phyloP scores from a whole-genome alignment of 768 basidiomycete genomes.

The Tubosaeta sp. region DNA sequence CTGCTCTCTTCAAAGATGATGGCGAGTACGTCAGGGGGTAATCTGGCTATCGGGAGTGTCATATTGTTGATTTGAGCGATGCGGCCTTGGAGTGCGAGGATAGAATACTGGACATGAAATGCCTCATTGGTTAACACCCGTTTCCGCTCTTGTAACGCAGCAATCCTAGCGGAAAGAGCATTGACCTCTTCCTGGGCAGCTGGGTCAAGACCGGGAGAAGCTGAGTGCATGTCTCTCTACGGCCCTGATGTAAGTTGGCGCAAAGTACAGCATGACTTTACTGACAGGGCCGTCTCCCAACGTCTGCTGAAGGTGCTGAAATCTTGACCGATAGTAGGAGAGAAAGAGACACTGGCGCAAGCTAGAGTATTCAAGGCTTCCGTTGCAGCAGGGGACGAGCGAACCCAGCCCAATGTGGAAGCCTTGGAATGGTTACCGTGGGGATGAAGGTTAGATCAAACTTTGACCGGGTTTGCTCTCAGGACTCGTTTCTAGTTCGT shows the following conservation, averaged over 20 bases:
- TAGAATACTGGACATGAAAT: constrained; percentile 24
- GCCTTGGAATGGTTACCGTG: constrained; percentile 3
- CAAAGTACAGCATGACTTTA: constrained; percentile 13
- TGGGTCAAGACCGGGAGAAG: constrained; percentile 13
- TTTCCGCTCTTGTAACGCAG: constrained; percentile 19
- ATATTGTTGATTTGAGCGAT: constrained; percentile 31
- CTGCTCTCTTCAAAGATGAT: constrained; percentile 33
- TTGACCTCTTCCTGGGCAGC: constrained; percentile 25
- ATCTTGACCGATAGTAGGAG: not conserved
- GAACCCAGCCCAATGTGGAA: constrained; percentile 7
- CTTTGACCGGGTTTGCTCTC: no score
- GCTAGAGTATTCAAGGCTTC: not conserved
- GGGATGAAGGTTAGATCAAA: not conserved
- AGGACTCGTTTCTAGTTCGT: no score
- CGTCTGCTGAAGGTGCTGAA: constrained; percentile 4
- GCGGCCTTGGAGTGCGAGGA: constrained; percentile 29
- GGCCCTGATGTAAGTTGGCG: constrained; percentile 17
- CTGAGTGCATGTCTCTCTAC: constrained; percentile 19
- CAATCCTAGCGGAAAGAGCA: constrained; percentile 18
- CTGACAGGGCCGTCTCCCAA: constrained; percentile 24
- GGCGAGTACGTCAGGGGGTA: constrained; percentile 31
- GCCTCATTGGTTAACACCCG: constrained; percentile 21
- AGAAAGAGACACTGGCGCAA: not conserved
- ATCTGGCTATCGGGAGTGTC: constrained; percentile 26
- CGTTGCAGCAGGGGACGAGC: not conserved